A percentile compares a stretch with the other conserved stretches of the same genome.
Evolutionary conservation across 2,329 filamentous ascomycete genomes (phyloP).

Genomic region (Colletotrichum godetiae): DNA sequence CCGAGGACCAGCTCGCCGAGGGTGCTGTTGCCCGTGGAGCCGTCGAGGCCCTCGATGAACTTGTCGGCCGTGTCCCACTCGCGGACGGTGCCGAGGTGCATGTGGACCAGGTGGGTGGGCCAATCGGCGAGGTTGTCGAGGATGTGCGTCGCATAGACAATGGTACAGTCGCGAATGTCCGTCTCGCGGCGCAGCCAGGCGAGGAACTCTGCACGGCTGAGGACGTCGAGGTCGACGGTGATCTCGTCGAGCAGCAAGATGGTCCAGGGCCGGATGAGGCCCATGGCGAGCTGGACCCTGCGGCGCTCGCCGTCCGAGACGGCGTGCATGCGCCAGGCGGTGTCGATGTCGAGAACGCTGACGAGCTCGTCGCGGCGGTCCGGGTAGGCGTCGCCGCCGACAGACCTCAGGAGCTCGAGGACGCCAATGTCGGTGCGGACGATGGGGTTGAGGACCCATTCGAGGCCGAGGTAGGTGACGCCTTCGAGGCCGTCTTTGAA

Average conservation of each 20-base stretch:
- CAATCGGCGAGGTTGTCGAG: slow-evolving; percentile 93
- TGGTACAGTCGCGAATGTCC: slow-evolving; percentile 82
- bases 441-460: slow-evolving; percentile 98
- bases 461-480: slow-evolving; percentile 95
- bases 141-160: slow-evolving; percentile 98
- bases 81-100: slow-evolving; percentile 89
- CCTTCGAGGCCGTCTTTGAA: slow-evolving; percentile 92
- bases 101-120: slow-evolving; percentile 96
- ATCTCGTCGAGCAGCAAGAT: slow-evolving; percentile 95
- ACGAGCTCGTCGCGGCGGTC: slow-evolving; percentile 89
- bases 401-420: slow-evolving; percentile 81
- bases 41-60: slow-evolving; percentile 69
- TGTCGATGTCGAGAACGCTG: slow-evolving; percentile 89
- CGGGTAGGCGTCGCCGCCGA: slow-evolving; percentile 87
- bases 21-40: slow-evolving; percentile 76
- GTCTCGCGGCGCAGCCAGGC: slow-evolving; percentile 89
- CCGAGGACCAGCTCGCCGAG: slow-evolving; percentile 88
- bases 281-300: slow-evolving; percentile 96
- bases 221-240: slow-evolving; percentile 93
- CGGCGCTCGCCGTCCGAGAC: slow-evolving; percentile 93
- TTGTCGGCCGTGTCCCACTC: slow-evolving; percentile 82
- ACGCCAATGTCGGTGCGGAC: slow-evolving; percentile 96
- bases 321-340: slow-evolving; percentile 93
- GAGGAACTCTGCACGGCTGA: slow-evolving; percentile 87
- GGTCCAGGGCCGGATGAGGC: slow-evolving; percentile 89